A percentile compares a stretch with the other conserved stretches of the same genome.
These are phyloP conservation scores for Myxozyma neglecta DNA, from an alignment of 805 yeast species.

Conservation along the genomic window DNA sequence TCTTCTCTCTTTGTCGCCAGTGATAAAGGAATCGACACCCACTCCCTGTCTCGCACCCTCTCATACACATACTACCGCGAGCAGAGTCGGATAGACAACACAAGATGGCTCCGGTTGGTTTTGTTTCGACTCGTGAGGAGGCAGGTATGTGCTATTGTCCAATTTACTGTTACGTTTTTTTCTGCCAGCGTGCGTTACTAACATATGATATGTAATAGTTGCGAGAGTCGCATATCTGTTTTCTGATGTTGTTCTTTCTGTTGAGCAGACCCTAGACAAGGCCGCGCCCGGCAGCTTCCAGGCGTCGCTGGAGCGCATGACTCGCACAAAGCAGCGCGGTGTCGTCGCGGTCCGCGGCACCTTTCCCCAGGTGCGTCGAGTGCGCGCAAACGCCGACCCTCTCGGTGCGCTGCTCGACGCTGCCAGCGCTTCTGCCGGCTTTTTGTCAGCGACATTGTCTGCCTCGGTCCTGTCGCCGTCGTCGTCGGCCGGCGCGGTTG, in stretches of 20 bases:
- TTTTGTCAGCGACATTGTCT: slow-evolving; percentile 36
- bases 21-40: neutral
- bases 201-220: no score
- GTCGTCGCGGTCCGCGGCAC: slow-evolving; percentile 28
- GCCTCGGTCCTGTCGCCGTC: slow-evolving; percentile 57
- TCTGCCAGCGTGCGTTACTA: no score
- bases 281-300: slow-evolving; percentile 17
- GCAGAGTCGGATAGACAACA: neutral
- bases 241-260: slow-evolving; percentile 29
- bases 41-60: neutral
- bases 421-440: slow-evolving; percentile 43
- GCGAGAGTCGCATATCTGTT: slow-evolving; percentile 32
- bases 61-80: neutral
- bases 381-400: slow-evolving; percentile 56
- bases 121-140: slow-evolving; percentile 25
- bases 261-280: slow-evolving; percentile 19
- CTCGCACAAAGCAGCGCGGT: slow-evolving; percentile 24
- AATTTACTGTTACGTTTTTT: neutral
- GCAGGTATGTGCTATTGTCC: slow-evolving; percentile 17
- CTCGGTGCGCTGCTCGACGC: slow-evolving; percentile 34
- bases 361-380: slow-evolving; percentile 26
- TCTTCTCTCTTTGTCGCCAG: neutral
- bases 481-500: slow-evolving; percentile 59
- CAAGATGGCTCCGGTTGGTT: slow-evolving; percentile 28
- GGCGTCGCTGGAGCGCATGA: slow-evolving; percentile 21